Base-by-base conservation (phyloP, 2,329 filamentous ascomycete genomes). In the Epichloe gansuensis region DNA sequence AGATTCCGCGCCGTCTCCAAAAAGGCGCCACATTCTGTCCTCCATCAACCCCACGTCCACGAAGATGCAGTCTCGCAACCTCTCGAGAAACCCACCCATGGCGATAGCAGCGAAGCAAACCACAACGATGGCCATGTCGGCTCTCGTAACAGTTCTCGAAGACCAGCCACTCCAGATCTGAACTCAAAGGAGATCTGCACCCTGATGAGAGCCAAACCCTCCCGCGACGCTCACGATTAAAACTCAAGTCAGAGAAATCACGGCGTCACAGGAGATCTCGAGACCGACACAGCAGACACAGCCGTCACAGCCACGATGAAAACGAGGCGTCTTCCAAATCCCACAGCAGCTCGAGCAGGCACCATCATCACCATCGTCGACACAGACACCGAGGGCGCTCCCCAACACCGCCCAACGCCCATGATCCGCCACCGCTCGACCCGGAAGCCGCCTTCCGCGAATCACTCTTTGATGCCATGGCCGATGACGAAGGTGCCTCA, bases 381-480 rank as follows among this genome's bases (percentile, higher is more conserved):
- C 64, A 61, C 37, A 61, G 58, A 41, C 64, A 61, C 44, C 67
- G 68, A 50, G 65, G 67, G 17, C 71, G 69, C 55, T 74, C 74
- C 2, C 70, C 71, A 2, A 72, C 74, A 3, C 72, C 73, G 0
- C 68, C 69, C 0, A 73, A 80, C 54, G 75, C 75, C 0, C 67
- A 73, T 59, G 71, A 72, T 0, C 67, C 69, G 3, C 68, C 69
- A 2, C 66, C 72, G 0, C 72, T 87, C 15, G 80, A 86, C 59
- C 77, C 88, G 0, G 83, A 89, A 42, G 74, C 78, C 0, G 89
- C 91, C 1, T 98, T 98, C 67, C 84, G 88, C 34, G 88, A 95
- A 67, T 95, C 90, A 0, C 82, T 98, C 5, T 97, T 97, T 70
- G 93, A 98, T 67, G 93, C 93, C 35, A 85, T 98, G 69, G 91